phyloP scores from a whole-genome alignment of 2,329 filamentous ascomycete genomes.

The Colletotrichum melonis region DNA sequence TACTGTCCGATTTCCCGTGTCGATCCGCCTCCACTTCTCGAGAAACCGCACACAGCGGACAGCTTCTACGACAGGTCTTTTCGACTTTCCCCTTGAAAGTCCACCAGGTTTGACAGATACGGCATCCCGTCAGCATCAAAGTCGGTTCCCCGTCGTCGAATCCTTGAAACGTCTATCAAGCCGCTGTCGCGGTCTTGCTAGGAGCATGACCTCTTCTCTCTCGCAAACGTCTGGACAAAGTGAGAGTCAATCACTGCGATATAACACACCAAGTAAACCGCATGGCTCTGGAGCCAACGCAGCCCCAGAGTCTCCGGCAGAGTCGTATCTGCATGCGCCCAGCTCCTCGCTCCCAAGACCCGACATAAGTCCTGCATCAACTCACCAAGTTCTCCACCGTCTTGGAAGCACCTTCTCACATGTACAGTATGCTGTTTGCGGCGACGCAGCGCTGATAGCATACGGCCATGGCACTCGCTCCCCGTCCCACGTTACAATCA shows the following conservation, averaged over 20 bases:
- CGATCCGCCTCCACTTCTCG: background rate
- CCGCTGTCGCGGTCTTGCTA: background rate
- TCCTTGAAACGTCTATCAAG: background rate
- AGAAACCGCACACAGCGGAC: background rate
- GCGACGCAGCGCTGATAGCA: constrained; percentile 55
- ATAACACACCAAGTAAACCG: background rate
- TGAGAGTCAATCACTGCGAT: background rate
- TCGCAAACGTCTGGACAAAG: background rate
- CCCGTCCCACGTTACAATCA: constrained; percentile 50
- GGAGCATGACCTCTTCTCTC: background rate
- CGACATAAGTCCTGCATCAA: constrained; percentile 42
- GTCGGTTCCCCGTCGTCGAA: background rate
- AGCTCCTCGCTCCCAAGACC: background rate
- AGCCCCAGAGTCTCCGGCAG: background rate
- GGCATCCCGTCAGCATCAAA: no score
- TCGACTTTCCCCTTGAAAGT: background rate
- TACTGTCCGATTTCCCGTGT: background rate
- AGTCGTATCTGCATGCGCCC: background rate
- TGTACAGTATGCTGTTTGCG: constrained; percentile 59
- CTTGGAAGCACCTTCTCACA: constrained; percentile 54
- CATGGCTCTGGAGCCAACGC: no score
- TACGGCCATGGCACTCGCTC: constrained; percentile 51
- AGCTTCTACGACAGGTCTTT: background rate
- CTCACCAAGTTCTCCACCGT: constrained; percentile 50
- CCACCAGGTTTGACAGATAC: background rate